A percentile compares a stretch with the other conserved stretches of the same genome.
phyloP scores from a whole-genome alignment of 2,329 filamentous ascomycete species.

The Pestalotiopsis fici region DNA sequence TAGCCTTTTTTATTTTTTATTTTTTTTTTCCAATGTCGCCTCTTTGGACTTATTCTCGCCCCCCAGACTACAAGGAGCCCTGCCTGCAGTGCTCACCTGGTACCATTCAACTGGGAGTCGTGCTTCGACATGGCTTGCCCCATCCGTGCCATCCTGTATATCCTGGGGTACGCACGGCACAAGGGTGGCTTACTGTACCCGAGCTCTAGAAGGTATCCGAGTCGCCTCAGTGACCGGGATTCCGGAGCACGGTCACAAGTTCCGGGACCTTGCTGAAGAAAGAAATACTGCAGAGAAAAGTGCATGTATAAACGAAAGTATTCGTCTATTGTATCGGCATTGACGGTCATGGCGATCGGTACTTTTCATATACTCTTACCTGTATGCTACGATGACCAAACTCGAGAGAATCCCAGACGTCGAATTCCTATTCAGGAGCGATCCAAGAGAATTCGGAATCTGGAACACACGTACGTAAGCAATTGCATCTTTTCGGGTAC shows the following conservation, averaged over 20 bases:
- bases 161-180: background rate
- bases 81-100: background rate
- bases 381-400: background rate
- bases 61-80: background rate
- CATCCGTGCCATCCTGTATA: conserved; percentile 7
- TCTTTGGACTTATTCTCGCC: background rate
- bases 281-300: background rate
- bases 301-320: background rate
- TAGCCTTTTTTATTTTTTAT: no score
- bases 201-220: background rate
- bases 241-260: background rate
- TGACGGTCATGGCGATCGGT: background rate
- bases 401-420: background rate
- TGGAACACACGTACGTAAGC: background rate
- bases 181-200: background rate
- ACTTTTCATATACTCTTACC: background rate
- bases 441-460: background rate
- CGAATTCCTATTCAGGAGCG: background rate
- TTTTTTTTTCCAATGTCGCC: no score
- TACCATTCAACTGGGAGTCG: background rate
- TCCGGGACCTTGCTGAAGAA: background rate
- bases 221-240: background rate
- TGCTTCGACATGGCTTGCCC: background rate
- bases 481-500: background rate
- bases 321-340: background rate